A percentile compares a stretch with the other conserved stretches of the same genome.
Evolutionary conservation across 208 protist genomes (phyloP).

Genomic region (Leishmania mexicana): DNA sequence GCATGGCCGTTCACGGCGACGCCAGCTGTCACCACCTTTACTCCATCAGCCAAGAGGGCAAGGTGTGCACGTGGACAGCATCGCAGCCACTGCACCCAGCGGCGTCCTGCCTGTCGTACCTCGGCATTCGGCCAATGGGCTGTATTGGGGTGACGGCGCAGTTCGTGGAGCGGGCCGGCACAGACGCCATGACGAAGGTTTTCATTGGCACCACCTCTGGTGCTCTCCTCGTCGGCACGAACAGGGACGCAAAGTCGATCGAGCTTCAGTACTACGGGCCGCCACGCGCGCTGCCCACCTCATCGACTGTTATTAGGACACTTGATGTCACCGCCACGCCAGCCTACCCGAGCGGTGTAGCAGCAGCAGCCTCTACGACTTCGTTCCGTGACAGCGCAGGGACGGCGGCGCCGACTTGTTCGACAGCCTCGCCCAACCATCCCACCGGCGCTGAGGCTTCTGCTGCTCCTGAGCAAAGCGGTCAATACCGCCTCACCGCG

Average conservation of each 20-base stretch:
- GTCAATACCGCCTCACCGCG: background rate
- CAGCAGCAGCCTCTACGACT: background rate
- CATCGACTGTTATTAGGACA: conserved; percentile 25
- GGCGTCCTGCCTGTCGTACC: conserved; percentile 45
- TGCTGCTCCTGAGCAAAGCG: background rate
- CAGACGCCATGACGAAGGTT: conserved; percentile 69
- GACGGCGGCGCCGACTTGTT: background rate
- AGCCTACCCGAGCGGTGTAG: background rate
- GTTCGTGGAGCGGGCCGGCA: conserved; percentile 47
- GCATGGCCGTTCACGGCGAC: conserved; percentile 64
- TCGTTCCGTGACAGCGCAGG: background rate
- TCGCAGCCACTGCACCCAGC: conserved; percentile 40
- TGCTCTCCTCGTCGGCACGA: conserved; percentile 48
- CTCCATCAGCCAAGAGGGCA: conserved; percentile 70
- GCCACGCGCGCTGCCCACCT: conserved; percentile 15
- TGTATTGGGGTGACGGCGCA: conserved; percentile 44
- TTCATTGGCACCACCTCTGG: conserved; percentile 67
- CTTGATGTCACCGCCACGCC: conserved; percentile 26
- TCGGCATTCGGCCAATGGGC: conserved; percentile 51
- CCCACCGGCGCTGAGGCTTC: background rate
- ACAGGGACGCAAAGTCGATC: conserved; percentile 51
- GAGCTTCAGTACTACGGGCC: conserved; percentile 48
- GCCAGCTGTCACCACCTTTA: conserved; percentile 64
- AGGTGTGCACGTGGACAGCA: conserved; percentile 66
- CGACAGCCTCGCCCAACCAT: background rate